These are phyloP conservation scores for Penicillium steckii DNA, from an alignment of 495 filamentous ascomycete species.

Conservation along the genomic window DNA sequence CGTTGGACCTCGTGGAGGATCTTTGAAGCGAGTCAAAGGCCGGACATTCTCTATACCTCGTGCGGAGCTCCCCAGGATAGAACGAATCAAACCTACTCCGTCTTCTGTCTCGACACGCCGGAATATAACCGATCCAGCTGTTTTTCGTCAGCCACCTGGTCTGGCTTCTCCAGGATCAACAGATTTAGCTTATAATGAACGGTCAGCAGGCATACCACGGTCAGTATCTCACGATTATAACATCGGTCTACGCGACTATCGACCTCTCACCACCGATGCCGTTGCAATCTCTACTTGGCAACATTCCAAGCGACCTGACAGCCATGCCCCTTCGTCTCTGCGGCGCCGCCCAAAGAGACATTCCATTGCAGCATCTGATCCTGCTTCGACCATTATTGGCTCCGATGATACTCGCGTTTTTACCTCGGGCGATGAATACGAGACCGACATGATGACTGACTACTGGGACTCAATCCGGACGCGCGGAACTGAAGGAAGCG, in stretches of 20 bases:
- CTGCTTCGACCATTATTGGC: slow-evolving; percentile 75
- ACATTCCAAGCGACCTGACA: slow-evolving; percentile 13
- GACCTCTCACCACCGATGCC: slow-evolving; percentile 31
- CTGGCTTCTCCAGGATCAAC: slow-evolving; percentile 19
- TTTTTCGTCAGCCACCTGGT: slow-evolving; percentile 35
- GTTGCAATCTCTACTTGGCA: slow-evolving; percentile 28
- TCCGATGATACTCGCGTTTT: slow-evolving; percentile 82
- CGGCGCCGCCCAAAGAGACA: slow-evolving; percentile 42
- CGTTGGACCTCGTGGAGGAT: slow-evolving; percentile 23
- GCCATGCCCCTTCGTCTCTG: slow-evolving; percentile 24
- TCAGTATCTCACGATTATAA: slow-evolving; percentile 30
- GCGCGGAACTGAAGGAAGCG: slow-evolving; percentile 63
- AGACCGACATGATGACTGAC: slow-evolving; percentile 83
- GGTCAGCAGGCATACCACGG: slow-evolving; percentile 15
- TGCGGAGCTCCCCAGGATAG: slow-evolving; percentile 21
- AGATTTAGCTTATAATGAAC: slow-evolving; percentile 6
- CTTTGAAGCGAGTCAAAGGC: slow-evolving; percentile 34
- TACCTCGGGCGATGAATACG: slow-evolving; percentile 78
- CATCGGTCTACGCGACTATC: slow-evolving; percentile 19
- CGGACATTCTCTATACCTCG: slow-evolving; percentile 36
- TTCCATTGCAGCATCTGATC: slow-evolving; percentile 61
- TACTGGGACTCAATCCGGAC: slow-evolving; percentile 93
- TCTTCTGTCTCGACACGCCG: slow-evolving; percentile 29
- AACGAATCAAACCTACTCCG: slow-evolving; percentile 22
- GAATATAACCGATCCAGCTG: slow-evolving; percentile 43